Evolutionary conservation across 148 eudicot genomes (phyloP).

Genomic region (Arbutus unedo): DNA sequence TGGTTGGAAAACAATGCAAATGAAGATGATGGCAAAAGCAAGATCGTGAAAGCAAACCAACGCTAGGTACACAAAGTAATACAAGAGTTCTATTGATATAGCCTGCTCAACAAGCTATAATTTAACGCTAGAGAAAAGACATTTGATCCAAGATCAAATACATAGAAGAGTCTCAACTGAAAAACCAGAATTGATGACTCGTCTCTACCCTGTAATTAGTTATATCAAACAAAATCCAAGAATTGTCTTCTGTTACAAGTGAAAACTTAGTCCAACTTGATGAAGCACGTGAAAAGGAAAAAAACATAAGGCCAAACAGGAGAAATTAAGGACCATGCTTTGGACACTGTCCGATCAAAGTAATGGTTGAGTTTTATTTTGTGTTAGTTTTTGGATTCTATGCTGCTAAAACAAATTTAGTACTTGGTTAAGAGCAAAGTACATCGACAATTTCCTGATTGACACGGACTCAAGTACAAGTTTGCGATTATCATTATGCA

Average conservation of each 20-base stretch:
- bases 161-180: not conserved
- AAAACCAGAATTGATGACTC: not conserved
- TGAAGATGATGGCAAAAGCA: not conserved
- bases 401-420: not conserved
- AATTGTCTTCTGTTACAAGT: not conserved
- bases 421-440: not conserved
- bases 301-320: not conserved
- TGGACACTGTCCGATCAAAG: not conserved
- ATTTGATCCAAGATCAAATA: not conserved
- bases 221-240: not conserved
- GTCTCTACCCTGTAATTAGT: not conserved
- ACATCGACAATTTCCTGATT: not conserved
- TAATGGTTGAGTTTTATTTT: not conserved
- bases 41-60: not conserved
- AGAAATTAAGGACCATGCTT: not conserved
- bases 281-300: not conserved
- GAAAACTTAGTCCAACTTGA: not conserved
- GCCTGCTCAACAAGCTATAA: not conserved
- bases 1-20: not conserved
- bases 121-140: not conserved
- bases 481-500: not conserved
- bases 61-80: not conserved
- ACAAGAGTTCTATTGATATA: not conserved
- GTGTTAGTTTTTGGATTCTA: not conserved
- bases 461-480: not conserved